phyloP scores from a whole-genome alignment of 495 filamentous ascomycete genomes.

The Neurospora sp. region DNA sequence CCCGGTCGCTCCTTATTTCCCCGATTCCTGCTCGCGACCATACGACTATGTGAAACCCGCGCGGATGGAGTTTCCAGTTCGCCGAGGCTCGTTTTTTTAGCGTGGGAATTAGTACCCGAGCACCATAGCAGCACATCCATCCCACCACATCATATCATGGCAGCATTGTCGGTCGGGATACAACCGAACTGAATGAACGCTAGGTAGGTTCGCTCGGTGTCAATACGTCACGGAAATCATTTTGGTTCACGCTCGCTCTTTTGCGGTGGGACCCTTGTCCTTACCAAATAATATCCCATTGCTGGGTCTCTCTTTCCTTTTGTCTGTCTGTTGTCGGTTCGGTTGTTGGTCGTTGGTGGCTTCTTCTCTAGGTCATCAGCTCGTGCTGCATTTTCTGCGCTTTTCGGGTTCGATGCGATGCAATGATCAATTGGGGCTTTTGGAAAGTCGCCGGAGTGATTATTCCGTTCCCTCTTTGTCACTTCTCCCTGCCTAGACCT shows the following conservation, averaged over 20 bases:
- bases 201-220: not conserved
- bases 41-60: not conserved
- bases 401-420: not conserved
- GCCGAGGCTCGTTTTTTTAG: not conserved
- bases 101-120: not conserved
- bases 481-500: not conserved
- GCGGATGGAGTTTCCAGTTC: not conserved
- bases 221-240: not conserved
- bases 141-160: not conserved
- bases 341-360: not conserved
- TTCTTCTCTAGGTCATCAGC: not conserved
- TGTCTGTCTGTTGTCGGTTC: not conserved
- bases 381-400: not conserved
- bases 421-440: not conserved
- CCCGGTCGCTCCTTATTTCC: not conserved
- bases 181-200: not conserved
- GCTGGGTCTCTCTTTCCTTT: not conserved
- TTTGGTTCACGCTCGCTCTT: not conserved
- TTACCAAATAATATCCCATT: not conserved
- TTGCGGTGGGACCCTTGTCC: not conserved
- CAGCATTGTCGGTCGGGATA: not conserved
- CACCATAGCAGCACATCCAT: not conserved
- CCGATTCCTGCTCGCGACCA: not conserved
- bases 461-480: not conserved
- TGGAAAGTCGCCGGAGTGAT: not conserved